Evolutionary conservation across 2,329 filamentous ascomycete species (phyloP).

Genomic region (Arthroderma sp.): DNA sequence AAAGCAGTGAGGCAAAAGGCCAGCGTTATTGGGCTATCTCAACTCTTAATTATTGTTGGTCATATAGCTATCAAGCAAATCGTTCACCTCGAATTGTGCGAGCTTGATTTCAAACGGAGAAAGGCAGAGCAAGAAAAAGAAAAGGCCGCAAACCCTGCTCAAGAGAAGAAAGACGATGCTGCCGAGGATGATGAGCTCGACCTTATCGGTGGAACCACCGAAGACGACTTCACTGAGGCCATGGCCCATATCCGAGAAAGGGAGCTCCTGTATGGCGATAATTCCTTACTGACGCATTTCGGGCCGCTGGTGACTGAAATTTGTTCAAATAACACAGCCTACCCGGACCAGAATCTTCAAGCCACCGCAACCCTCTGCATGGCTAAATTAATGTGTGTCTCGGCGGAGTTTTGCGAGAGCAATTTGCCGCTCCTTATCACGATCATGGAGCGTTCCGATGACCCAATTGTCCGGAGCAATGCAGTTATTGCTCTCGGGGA

Average conservation of each 20-base stretch:
- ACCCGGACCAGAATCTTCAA: constrained; percentile 80
- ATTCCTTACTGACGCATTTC: constrained; percentile 77
- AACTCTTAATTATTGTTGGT: constrained; percentile 86
- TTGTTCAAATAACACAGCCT: constrained; percentile 85
- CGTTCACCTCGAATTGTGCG: constrained; percentile 92
- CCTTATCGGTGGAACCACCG: constrained; percentile 89
- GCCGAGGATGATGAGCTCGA: constrained; percentile 80
- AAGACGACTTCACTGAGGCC: constrained; percentile 82
- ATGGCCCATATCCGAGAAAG: constrained; percentile 75
- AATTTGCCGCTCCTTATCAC: constrained; percentile 91
- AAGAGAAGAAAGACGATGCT: constrained; percentile 42
- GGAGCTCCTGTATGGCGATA: constrained; percentile 69
- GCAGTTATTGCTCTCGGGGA: constrained; percentile 94
- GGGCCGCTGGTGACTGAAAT: constrained; percentile 87
- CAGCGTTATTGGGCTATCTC: constrained; percentile 62
- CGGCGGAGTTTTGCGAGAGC: constrained; percentile 85
- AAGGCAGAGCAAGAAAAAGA: constrained; percentile 50
- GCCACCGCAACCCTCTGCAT: constrained; percentile 87
- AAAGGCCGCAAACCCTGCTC: constrained; percentile 32
- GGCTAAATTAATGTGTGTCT: constrained; percentile 98
- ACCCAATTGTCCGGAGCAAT: constrained; percentile 87
- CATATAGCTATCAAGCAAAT: constrained; percentile 99
- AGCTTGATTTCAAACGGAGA: constrained; percentile 91
- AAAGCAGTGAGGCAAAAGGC: constrained; percentile 48
- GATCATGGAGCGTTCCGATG: constrained; percentile 87